Base-by-base conservation (phyloP, 345 rosid species). In the Eucalyptus urophylla region DNA sequence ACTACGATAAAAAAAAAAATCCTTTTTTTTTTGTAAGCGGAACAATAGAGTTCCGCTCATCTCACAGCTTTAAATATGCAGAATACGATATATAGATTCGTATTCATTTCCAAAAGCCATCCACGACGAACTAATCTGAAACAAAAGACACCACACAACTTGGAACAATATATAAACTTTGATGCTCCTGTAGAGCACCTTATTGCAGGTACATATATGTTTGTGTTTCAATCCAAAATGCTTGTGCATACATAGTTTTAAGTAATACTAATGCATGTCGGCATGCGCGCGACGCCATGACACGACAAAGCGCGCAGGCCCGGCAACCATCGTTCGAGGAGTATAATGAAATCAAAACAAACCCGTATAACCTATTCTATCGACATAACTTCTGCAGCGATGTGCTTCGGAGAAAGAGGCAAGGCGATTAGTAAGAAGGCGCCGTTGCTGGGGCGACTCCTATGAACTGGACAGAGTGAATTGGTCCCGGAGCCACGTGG, bases 401-500 rank as follows among this genome's bases (percentile, higher is more conserved):
- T 67, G 8, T 67, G 80, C 80, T 69, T 69, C 33, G 80, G 80
- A 31, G 43, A 69, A 33, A 31, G 80, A 69, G 17, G 43, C 43
- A 1, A 31, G n/a, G 51, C 16, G 86, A 56, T 49, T 21, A 80
- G 83, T 44, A 60, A 45, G 14, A 80, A 88, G 93, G 93, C 83
- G 93, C n/a, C 90, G 72, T 8, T 11, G 93, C 90, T 4, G 94
- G 92, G 6, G 92, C 91, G 11, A 33, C 13, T 17, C 17, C 60
- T 9, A 22, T 6, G 89, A 53, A 89, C 80, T 89, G 87, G 62
- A 22, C 89, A 1, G 92, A 8, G 2, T 86, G 88, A 53, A 90
- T 33, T 16, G 96, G 96, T 87, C 93, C 97, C 14, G 94, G 93
- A 40, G 96, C 96, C 31, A 88, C 94, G 37, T 89, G n/a, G 5